These are phyloP conservation scores for Wickerhamiella lipophila DNA, from an alignment of 805 yeast species.

Conservation along the genomic window DNA sequence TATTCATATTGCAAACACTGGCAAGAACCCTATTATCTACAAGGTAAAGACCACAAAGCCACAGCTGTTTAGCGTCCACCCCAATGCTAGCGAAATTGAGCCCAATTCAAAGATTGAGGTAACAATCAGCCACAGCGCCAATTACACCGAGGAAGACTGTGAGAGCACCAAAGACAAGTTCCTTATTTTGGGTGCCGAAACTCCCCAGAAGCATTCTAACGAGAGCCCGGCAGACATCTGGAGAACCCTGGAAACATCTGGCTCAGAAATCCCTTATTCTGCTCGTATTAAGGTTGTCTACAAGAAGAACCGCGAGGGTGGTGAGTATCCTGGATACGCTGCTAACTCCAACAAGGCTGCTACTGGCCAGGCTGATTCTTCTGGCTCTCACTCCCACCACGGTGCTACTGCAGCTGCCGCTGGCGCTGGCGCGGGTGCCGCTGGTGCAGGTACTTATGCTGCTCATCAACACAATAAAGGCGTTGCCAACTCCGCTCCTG, in stretches of 20 bases:
- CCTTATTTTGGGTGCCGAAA: constrained; percentile 73
- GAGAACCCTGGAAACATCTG: constrained; percentile 48
- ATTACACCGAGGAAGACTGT: constrained; percentile 48
- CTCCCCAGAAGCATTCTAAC: constrained; percentile 37
- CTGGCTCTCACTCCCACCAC: background rate
- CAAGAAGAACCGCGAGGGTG: background rate
- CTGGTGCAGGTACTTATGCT: constrained; percentile 18
- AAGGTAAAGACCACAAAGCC: constrained; percentile 98
- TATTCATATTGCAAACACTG: constrained; percentile 31
- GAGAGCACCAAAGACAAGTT: constrained; percentile 85
- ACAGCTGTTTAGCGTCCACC: constrained; percentile 86
- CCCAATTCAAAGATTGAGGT: constrained; percentile 67
- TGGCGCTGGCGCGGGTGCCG: constrained; percentile 19
- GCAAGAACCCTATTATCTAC: constrained; percentile 58
- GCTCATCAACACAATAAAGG: background rate
- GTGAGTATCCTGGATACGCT: background rate
- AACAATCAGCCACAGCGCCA: constrained; percentile 70
- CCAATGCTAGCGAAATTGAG: constrained; percentile 69
- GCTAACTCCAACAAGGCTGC: background rate
- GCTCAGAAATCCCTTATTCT: background rate
- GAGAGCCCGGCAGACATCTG: constrained; percentile 53
- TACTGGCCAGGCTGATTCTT: background rate
- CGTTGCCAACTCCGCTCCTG: background rate
- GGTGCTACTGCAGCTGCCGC: constrained; percentile 9
- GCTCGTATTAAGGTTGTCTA: constrained; percentile 5